Evolutionary conservation across 192 early-diverging fungal genomes (phyloP).

Genomic region (Umbelopsis sp.): DNA sequence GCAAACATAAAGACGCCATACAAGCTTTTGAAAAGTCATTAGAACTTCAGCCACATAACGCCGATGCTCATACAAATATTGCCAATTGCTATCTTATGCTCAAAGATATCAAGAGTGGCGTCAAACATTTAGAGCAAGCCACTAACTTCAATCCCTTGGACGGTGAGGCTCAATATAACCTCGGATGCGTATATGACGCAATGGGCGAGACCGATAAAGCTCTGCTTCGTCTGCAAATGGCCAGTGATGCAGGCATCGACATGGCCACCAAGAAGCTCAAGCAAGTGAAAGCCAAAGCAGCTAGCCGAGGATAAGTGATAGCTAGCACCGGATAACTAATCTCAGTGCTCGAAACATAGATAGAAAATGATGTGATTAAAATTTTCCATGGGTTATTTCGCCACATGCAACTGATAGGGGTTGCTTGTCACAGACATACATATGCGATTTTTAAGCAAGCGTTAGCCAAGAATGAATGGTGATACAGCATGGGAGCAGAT

Average conservation of each 20-base stretch:
- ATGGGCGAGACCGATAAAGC: constrained; percentile 57
- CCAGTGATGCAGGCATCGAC: constrained; percentile 51
- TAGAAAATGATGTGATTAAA: too few species aligned
- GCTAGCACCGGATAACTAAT: too few species aligned
- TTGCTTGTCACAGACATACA: too few species aligned
- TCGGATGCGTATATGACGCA: constrained; percentile 67
- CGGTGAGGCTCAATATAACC: constrained; percentile 68
- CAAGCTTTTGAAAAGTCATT: constrained; percentile 63
- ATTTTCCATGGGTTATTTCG: too few species aligned
- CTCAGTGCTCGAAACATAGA: too few species aligned
- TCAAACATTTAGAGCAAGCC: constrained; percentile 61
- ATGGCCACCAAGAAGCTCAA: constrained; percentile 36
- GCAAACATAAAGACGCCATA: constrained; percentile 58
- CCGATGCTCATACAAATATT: constrained; percentile 74
- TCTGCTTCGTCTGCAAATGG: constrained; percentile 55
- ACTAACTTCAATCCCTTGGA: constrained; percentile 63
- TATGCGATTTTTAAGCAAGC: too few species aligned
- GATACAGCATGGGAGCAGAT: too few species aligned
- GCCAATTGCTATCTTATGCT: constrained; percentile 63
- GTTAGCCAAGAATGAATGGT: too few species aligned
- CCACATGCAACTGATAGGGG: too few species aligned
- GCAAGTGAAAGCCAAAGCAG: not conserved
- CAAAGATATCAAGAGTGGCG: constrained; percentile 47
- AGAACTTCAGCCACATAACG: constrained; percentile 48
- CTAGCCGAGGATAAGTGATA: not conserved